Evolutionary conservation across 208 protist genomes (phyloP).

Genomic region (Trypanosoma scelopori): DNA sequence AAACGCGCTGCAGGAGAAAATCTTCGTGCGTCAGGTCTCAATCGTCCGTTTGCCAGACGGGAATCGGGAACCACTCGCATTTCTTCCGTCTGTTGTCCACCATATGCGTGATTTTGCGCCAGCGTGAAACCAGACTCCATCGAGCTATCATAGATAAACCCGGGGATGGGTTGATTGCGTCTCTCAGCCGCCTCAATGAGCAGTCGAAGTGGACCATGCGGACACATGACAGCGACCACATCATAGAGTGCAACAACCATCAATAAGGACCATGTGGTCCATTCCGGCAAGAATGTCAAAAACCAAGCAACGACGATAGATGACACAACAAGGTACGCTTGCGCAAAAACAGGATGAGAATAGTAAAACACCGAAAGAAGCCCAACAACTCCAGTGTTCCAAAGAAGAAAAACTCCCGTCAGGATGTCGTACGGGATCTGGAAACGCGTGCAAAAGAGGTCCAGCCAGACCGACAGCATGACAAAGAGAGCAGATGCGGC

Average conservation of each 20-base stretch:
- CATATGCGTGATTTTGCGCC: neutral
- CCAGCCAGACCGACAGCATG: slow-evolving; percentile 78
- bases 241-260: slow-evolving; percentile 82
- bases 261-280: slow-evolving; percentile 85
- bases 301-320: slow-evolving; percentile 76
- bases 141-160: slow-evolving; percentile 77
- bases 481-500: slow-evolving; percentile 58
- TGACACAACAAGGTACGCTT: slow-evolving; percentile 73
- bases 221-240: slow-evolving; percentile 77
- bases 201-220: slow-evolving; percentile 70
- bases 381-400: slow-evolving; percentile 80
- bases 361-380: slow-evolving; percentile 82
- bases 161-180: slow-evolving; percentile 75
- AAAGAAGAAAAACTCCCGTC: slow-evolving; percentile 62
- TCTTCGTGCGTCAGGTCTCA: neutral
- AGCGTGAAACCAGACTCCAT: neutral
- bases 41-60: neutral
- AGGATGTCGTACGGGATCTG: slow-evolving; percentile 80
- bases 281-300: slow-evolving; percentile 73
- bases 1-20: slow-evolving; percentile 4
- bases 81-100: neutral
- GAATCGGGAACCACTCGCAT: neutral
- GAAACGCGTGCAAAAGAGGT: slow-evolving; percentile 77
- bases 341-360: slow-evolving; percentile 64
- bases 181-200: slow-evolving; percentile 62